Evolutionary conservation across 2,329 filamentous ascomycete genomes (phyloP).

Genomic region (Exophiala lecanii-corni): DNA sequence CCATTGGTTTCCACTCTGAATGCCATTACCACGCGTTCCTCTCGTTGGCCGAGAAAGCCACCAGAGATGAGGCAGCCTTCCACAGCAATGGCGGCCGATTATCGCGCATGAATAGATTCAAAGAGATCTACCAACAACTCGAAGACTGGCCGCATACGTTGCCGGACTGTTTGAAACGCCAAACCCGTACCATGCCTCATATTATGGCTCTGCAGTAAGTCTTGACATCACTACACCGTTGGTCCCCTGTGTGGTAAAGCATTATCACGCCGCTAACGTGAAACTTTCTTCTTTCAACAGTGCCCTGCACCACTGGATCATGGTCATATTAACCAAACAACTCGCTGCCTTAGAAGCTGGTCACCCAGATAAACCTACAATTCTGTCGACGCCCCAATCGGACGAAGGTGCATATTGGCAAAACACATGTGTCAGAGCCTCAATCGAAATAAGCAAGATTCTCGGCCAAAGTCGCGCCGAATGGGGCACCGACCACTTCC

Average conservation of each 20-base stretch:
- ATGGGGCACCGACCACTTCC: conserved; percentile 33
- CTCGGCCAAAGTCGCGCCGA: conserved; percentile 27
- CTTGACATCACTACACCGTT: background rate
- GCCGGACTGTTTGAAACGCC: conserved; percentile 27
- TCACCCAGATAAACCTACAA: conserved; percentile 15
- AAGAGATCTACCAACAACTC: conserved; percentile 24
- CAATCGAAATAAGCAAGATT: conserved; percentile 27
- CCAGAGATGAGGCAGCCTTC: conserved; percentile 8
- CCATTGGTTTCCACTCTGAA: conserved; percentile 27
- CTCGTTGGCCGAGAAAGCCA: conserved; percentile 15
- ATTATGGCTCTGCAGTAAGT: conserved; percentile 30
- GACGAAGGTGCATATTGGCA: conserved; percentile 19
- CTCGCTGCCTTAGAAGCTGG: conserved; percentile 12
- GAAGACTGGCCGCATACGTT: conserved; percentile 28
- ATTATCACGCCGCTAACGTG: too few species aligned
- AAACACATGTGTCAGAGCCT: conserved; percentile 26
- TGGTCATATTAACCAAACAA: conserved; percentile 29
- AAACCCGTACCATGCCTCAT: conserved; percentile 26
- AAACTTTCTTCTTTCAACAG: conserved; percentile 1
- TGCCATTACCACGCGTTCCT: conserved; percentile 27
- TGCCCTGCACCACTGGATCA: conserved; percentile 20
- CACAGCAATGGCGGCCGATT: conserved; percentile 6
- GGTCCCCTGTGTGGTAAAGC: too few species aligned
- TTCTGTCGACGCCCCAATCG: conserved; percentile 17
- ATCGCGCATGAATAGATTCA: conserved; percentile 13